phyloP scores from a whole-genome alignment of 2,329 filamentous ascomycete species.

The Cladophialophora psammophila region DNA sequence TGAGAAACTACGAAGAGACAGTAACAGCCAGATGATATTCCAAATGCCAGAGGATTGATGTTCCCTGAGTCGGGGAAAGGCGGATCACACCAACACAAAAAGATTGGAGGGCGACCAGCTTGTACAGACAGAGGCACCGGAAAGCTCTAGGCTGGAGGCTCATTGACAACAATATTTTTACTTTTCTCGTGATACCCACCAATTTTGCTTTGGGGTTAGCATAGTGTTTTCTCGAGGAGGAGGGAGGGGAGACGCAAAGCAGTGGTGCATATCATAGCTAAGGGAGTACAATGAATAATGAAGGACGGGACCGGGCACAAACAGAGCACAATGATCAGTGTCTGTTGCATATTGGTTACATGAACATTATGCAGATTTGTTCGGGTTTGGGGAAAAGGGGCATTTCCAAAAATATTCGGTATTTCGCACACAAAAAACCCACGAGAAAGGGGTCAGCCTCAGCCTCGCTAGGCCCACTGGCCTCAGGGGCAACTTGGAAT shows the following conservation, averaged over 20 bases:
- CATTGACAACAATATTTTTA: not conserved
- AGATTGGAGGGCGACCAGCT: not conserved
- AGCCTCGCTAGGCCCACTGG: not conserved
- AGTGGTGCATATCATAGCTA: not conserved
- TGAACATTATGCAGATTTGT: not conserved
- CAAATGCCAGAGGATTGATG: conserved; percentile 37
- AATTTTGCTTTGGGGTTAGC: not conserved
- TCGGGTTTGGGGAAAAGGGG: not conserved
- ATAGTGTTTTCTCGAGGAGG: not conserved
- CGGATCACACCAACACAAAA: not conserved
- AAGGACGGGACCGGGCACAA: not conserved
- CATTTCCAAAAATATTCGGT: not conserved
- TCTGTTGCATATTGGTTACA: not conserved
- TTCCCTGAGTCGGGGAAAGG: not conserved
- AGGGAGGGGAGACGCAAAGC: not conserved
- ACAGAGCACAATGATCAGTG: not conserved
- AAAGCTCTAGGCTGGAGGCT: not conserved
- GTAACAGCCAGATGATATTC: conserved; percentile 27
- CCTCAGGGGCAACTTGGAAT: not conserved
- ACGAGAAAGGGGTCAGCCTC: not conserved
- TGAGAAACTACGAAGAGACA: conserved; percentile 31
- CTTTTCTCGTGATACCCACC: conserved; percentile 4
- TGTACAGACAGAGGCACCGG: not conserved
- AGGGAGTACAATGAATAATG: not conserved
- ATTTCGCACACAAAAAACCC: not conserved